Conservation (phyloP, 371 early-diverging fungal genomes). For the Sporodiniella umbellata region DNA sequence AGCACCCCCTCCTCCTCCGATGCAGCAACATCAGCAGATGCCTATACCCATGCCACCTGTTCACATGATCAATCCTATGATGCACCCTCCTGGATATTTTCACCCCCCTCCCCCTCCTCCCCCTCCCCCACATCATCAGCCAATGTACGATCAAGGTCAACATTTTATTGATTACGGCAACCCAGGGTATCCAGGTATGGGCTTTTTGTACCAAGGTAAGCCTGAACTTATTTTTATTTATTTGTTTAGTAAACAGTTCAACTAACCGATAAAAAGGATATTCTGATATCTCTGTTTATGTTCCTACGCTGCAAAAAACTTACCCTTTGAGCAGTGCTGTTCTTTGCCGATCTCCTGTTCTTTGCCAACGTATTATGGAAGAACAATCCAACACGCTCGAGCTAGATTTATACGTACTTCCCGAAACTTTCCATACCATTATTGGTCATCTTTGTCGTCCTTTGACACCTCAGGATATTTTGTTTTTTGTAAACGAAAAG, state of each 20-base stretch:
- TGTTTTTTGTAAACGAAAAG: conserved; percentile 31
- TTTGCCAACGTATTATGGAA: conserved; percentile 29
- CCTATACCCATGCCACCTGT: conserved; percentile 27
- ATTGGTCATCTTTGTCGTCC: conserved; percentile 32
- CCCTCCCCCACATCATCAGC: conserved; percentile 19
- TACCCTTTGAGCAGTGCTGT: conserved; percentile 30
- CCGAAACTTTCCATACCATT: conserved; percentile 31
- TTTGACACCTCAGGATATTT: conserved; percentile 29
- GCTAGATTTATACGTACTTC: conserved; percentile 25
- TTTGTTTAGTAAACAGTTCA: no score
- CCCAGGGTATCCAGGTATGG: conserved; percentile 10
- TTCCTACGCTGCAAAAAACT: conserved; percentile 28
- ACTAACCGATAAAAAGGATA: no score
- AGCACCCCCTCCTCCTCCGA: conserved; percentile 10
- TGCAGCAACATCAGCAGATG: conserved; percentile 26
- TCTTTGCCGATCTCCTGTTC: conserved; percentile 34
- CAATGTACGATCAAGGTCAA: conserved; percentile 20
- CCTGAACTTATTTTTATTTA: no score
- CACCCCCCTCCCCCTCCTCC: conserved; percentile 11
- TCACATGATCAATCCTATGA: conserved; percentile 19
- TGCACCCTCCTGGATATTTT: conserved; percentile 16
- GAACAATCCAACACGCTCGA: conserved; percentile 21
- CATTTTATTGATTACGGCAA: conserved; percentile 21
- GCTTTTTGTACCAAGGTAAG: conserved; percentile 17
- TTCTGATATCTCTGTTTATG: conserved; percentile 33